Percentiles rank a stretch among this genome's conserved stretches.
Conservation (phyloP, 2,329 filamentous ascomycete genomes). For the Ophiosphaerella narmari region DNA sequence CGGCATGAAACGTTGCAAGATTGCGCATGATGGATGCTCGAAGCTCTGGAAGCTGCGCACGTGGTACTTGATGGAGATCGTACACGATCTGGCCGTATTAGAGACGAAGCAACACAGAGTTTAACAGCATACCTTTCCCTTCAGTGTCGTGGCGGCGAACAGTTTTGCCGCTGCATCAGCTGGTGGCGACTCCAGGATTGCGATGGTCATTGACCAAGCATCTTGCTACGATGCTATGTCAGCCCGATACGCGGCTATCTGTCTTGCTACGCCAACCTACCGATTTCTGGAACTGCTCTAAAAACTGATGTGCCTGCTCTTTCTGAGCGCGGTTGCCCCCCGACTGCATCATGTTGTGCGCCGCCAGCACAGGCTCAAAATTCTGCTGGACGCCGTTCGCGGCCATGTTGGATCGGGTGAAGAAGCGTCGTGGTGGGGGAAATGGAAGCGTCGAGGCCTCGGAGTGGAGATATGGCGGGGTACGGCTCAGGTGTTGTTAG, state of each 20-base stretch:
- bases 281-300: conserved; percentile 98
- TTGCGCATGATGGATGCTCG: conserved; percentile 83
- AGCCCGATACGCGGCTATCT: conserved; percentile 20
- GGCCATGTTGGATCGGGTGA: conserved; percentile 62
- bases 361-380: conserved; percentile 84
- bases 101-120: conserved; percentile 3
- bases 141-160: conserved; percentile 94
- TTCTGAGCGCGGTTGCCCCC: conserved; percentile 81
- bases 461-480: too few species aligned
- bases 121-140: conserved; percentile 78
- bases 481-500: conserved; percentile 9
- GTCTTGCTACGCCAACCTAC: conserved; percentile 59
- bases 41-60: conserved; percentile 73
- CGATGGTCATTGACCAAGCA: conserved; percentile 88
- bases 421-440: conserved; percentile 22
- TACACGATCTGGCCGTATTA: conserved; percentile 78
- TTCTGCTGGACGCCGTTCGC: conserved; percentile 67
- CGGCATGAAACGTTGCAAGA: conserved; percentile 78
- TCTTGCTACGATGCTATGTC: conserved; percentile 64
- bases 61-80: conserved; percentile 86
- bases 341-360: conserved; percentile 87
- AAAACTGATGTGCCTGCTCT: conserved; percentile 85
- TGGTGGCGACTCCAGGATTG: conserved; percentile 77
- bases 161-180: conserved; percentile 84
- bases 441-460: conserved; percentile 18